Conservation (phyloP, 805 yeast species). For the Naumovozyma castellii region DNA sequence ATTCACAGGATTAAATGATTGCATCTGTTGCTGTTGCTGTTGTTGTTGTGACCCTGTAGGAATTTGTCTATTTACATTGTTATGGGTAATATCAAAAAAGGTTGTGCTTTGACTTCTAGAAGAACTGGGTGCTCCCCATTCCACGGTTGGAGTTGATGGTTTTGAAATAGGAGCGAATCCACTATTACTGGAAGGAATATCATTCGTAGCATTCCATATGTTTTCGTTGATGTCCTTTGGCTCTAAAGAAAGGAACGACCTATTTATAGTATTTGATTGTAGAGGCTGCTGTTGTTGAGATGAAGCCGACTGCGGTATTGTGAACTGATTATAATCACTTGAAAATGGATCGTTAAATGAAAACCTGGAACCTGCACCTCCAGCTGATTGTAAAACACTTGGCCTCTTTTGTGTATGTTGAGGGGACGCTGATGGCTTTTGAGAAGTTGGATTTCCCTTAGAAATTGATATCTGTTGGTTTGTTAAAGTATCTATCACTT, state of each 20-base stretch:
- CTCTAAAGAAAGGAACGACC: slow-evolving; percentile 35
- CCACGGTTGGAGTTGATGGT: slow-evolving; percentile 26
- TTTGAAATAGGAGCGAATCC: slow-evolving; percentile 22
- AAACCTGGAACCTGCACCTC: slow-evolving; percentile 40
- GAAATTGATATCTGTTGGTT: slow-evolving; percentile 13
- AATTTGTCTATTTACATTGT: background rate
- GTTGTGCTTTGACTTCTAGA: slow-evolving; percentile 12
- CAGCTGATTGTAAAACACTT: slow-evolving; percentile 29
- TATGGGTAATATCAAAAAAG: slow-evolving; percentile 3
- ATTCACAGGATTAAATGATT: background rate
- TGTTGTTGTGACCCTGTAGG: background rate
- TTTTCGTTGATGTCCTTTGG: slow-evolving; percentile 27
- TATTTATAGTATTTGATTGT: slow-evolving; percentile 9
- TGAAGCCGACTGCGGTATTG: slow-evolving; percentile 1
- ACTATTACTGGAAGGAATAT: slow-evolving; percentile 24
- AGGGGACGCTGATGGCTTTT: slow-evolving; percentile 6
- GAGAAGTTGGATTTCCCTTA: slow-evolving; percentile 6
- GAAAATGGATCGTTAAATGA: slow-evolving; percentile 53
- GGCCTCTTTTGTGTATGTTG: slow-evolving; percentile 7
- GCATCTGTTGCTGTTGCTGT: slow-evolving; percentile 14
- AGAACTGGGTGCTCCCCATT: slow-evolving; percentile 20
- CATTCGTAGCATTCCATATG: slow-evolving; percentile 27
- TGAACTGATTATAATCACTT: slow-evolving; percentile 16
- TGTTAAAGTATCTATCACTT: slow-evolving; percentile 27
- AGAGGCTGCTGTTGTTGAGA: slow-evolving; percentile 1